Evolutionary conservation across 2,329 filamentous ascomycete species (phyloP), one percentile per base, ranked within the genome.

Genomic region (Passalora sequoiae): DNA sequence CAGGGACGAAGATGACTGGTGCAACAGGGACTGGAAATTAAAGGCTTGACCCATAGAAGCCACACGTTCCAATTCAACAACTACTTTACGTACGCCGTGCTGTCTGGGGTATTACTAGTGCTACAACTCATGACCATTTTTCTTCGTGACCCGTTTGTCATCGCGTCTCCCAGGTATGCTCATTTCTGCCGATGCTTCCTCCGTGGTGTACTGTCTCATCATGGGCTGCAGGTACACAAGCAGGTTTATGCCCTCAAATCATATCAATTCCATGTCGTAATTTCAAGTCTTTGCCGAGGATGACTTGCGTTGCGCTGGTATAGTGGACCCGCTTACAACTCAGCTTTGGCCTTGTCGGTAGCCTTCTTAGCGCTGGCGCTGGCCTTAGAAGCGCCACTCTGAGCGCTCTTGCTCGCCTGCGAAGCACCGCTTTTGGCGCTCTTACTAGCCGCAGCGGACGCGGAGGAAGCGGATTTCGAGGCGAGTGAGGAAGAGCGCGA

Each of bases 271-370:
- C 12, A 16, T 19, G 8, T 40, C 31, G 27, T n/a, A n/a, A 24
- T 35, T 25, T 36, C 30, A 16, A 21, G n/a, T 28, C 31, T 33
- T 16, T 17, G n/a, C 7, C 16, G 13, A 21, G 8, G 25, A n/a
- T 17, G 22, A 22, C 13, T 13, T 15, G 21, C 10, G 6, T 27
- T 12, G 24, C 12, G 24, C 24, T 7, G 24, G 12, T 12, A 12
- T n/a, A 27, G 6, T 27, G 24, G 25, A 13, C 13, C 4, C 15
- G 31, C 20, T 50, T 70, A 72, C 66, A 72, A 68, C 63, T 72
- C 69, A 47, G 70, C 59, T 65, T 70, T 70, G 53, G 60, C 60
- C 43, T 53, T 50, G 49, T 66, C 62, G 19, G 60, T 62, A 30
- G 63, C 64, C 42, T 56, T 57, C 47, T 57, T 51, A 28, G 53